These are phyloP conservation scores for Rhodotorula paludigena DNA, from an alignment of 768 basidiomycete species.

Conservation along the genomic window DNA sequence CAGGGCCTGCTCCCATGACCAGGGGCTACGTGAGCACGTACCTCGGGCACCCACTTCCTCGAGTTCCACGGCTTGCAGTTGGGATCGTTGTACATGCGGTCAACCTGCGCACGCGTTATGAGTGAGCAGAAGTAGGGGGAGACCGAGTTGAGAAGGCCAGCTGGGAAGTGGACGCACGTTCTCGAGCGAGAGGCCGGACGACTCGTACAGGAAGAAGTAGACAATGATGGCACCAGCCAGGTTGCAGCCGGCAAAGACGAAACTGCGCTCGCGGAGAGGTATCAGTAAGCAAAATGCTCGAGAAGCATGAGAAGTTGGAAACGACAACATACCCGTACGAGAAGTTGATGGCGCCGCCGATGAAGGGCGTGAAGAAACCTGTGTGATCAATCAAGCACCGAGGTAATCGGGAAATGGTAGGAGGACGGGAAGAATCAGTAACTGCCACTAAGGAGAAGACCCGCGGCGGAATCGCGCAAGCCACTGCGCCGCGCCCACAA, in stretches of 20 bases:
- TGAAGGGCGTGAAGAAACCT: conserved; percentile 70
- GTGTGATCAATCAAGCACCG: not conserved
- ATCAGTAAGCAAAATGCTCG: not conserved
- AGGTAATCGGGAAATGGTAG: too few relatives aligned
- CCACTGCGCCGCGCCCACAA: too few relatives aligned
- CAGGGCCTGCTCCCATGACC: not conserved
- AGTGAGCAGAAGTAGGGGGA: conserved; percentile 43
- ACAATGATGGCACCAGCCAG: conserved; percentile 56
- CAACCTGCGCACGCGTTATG: conserved; percentile 6
- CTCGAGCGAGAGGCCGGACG: conserved; percentile 63
- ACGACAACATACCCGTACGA: conserved; percentile 53
- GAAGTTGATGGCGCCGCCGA: conserved; percentile 57
- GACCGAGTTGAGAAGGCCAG: not conserved
- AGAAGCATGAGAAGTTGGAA: not conserved
- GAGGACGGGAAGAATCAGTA: too few relatives aligned
- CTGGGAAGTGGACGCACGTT: conserved; percentile 52
- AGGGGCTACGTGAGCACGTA: not conserved
- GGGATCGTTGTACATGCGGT: conserved; percentile 50
- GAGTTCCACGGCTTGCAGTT: conserved; percentile 65
- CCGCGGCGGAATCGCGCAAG: too few relatives aligned
- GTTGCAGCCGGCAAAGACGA: conserved; percentile 61
- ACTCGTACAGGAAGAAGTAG: conserved; percentile 72
- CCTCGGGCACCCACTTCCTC: conserved; percentile 54
- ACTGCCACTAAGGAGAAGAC: too few relatives aligned
- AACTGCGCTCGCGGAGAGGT: conserved; percentile 40